Conservation (phyloP, 495 filamentous ascomycete genomes). For the Astrothelium macrocarpum region DNA sequence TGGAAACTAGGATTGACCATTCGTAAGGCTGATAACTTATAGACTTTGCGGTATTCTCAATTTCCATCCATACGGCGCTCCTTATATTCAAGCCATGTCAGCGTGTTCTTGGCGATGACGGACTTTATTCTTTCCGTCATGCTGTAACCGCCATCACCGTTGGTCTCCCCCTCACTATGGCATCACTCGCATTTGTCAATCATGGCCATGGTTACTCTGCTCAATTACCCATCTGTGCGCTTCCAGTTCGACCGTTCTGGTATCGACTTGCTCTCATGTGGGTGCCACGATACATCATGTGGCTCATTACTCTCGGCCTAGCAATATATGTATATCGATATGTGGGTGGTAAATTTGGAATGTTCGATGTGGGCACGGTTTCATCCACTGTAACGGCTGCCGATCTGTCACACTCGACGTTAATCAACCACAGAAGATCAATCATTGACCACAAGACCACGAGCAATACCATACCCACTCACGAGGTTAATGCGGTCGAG, state of each 20-base stretch:
- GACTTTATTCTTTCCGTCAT: conserved; percentile 55
- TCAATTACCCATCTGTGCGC: conserved; percentile 55
- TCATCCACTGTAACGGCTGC: neutral
- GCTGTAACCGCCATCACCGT: conserved; percentile 46
- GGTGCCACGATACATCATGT: conserved; percentile 63
- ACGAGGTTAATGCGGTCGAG: neutral
- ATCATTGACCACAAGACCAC: neutral
- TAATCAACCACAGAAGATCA: neutral
- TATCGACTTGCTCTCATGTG: conserved; percentile 57
- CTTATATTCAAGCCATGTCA: conserved; percentile 51
- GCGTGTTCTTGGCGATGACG: conserved; percentile 39
- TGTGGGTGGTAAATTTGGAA: conserved; percentile 40
- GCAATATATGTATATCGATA: conserved; percentile 62
- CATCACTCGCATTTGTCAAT: conserved; percentile 56
- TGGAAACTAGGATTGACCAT: neutral
- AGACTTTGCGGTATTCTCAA: conserved; percentile 61
- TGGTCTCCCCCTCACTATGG: conserved; percentile 46
- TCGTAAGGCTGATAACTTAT: neutral
- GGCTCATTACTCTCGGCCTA: conserved; percentile 48
- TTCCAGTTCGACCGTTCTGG: conserved; percentile 52
- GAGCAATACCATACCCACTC: neutral
- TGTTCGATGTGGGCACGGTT: conserved; percentile 10
- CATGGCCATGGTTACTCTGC: conserved; percentile 43
- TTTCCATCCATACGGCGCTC: conserved; percentile 59
- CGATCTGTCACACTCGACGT: neutral